A percentile compares a stretch with the other conserved stretches of the same genome.
These are phyloP conservation scores for Cladosporium velox DNA, from an alignment of 2,329 filamentous ascomycete genomes.

Conservation along the genomic window DNA sequence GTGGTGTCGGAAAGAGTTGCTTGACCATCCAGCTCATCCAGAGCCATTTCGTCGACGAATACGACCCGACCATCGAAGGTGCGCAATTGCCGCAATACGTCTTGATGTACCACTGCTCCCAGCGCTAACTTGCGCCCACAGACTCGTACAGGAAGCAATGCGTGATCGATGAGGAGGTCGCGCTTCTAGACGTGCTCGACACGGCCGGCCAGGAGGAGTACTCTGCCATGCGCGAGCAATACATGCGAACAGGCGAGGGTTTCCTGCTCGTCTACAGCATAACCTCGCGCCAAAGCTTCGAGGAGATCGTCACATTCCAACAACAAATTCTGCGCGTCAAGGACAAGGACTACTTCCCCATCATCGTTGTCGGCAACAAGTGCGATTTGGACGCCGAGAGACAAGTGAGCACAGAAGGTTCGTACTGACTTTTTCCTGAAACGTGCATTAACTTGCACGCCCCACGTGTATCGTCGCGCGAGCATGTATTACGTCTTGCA, in stretches of 20 bases:
- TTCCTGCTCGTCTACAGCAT: constrained; percentile 98
- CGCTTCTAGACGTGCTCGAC: constrained; percentile 94
- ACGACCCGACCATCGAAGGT: constrained; percentile 99
- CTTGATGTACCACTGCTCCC: not conserved
- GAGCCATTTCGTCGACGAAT: constrained; percentile 98
- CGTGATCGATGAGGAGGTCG: constrained; percentile 96
- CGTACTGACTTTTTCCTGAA: constrained; percentile 36
- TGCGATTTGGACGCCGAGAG: constrained; percentile 94
- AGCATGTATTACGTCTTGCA: constrained; percentile 21
- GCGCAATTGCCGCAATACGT: constrained; percentile 37
- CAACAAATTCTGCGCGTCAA: constrained; percentile 98
- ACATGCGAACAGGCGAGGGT: constrained; percentile 98
- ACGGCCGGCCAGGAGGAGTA: constrained; percentile 99
- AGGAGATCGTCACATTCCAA: constrained; percentile 98
- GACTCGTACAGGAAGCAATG: constrained; percentile 99
- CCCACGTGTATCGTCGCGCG: constrained; percentile 25
- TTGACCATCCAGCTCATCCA: constrained; percentile 83
- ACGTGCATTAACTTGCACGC: constrained; percentile 23
- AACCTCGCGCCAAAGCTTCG: constrained; percentile 93
- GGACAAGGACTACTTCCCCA: constrained; percentile 99
- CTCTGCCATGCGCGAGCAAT: constrained; percentile 98
- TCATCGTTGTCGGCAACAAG: constrained; percentile 99
- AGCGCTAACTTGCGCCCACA: constrained; percentile 45
- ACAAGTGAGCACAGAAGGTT: constrained; percentile 90
- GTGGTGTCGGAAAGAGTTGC: constrained; percentile 98